Evolutionary conservation across 2,329 filamentous ascomycete species (phyloP).

Genomic region (Daldinia eschscholtzii): DNA sequence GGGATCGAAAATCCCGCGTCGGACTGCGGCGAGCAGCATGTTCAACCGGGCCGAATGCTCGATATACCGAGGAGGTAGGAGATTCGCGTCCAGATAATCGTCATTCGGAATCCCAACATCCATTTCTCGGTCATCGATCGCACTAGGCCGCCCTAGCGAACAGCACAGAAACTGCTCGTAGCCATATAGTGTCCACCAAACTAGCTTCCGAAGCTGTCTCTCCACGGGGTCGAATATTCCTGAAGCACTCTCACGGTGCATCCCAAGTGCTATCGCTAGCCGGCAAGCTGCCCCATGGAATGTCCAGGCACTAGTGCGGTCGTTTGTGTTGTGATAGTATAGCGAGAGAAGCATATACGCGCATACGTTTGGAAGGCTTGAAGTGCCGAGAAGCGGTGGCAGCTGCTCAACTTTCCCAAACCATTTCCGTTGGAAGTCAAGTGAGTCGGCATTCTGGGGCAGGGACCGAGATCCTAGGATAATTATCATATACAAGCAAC

Average conservation of each 20-base stretch:
- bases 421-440: slow-evolving; percentile 53
- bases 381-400: slow-evolving; percentile 54
- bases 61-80: slow-evolving; percentile 43
- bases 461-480: slow-evolving; percentile 57
- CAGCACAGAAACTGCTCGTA: slow-evolving; percentile 53
- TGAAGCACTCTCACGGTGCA: slow-evolving; percentile 58
- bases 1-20: slow-evolving; percentile 49
- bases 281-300: slow-evolving; percentile 57
- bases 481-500: slow-evolving; percentile 57
- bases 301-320: slow-evolving; percentile 57
- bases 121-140: slow-evolving; percentile 51
- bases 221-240: slow-evolving; percentile 52
- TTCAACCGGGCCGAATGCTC: slow-evolving; percentile 44
- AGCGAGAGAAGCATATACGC: slow-evolving; percentile 58
- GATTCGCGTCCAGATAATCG: slow-evolving; percentile 46
- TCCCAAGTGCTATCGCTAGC: slow-evolving; percentile 59
- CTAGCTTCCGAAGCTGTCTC: slow-evolving; percentile 48
- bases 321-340: slow-evolving; percentile 58
- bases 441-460: slow-evolving; percentile 49
- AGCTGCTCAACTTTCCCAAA: slow-evolving; percentile 53
- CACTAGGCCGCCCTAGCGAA: slow-evolving; percentile 50
- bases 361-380: slow-evolving; percentile 58
- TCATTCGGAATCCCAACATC: slow-evolving; percentile 47
- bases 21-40: slow-evolving; percentile 46
- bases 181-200: slow-evolving; percentile 53